Conservation (phyloP, 2,329 filamentous ascomycete genomes). For the Cladosporium sp. region DNA sequence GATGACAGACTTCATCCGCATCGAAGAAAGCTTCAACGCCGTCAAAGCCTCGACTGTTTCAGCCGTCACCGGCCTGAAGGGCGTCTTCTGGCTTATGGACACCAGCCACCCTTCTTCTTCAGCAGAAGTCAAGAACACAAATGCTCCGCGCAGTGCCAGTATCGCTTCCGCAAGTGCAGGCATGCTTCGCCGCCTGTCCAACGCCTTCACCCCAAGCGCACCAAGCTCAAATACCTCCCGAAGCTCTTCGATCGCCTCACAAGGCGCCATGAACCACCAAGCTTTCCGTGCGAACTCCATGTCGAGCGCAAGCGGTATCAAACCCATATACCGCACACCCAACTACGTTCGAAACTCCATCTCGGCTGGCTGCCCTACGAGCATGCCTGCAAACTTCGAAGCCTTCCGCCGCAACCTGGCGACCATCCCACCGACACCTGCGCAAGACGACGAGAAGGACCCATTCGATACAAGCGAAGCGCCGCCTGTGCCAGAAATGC, state of each 20-base stretch:
- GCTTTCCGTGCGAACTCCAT: background rate
- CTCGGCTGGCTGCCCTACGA: conserved; percentile 36
- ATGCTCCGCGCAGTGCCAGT: conserved; percentile 21
- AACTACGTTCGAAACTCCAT: conserved; percentile 36
- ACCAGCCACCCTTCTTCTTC: conserved; percentile 14
- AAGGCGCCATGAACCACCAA: background rate
- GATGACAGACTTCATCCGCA: conserved; percentile 43
- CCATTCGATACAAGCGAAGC: conserved; percentile 34
- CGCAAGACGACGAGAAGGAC: conserved; percentile 30
- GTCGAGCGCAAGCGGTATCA: background rate
- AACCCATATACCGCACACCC: conserved; percentile 27
- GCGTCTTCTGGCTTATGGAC: conserved; percentile 45
- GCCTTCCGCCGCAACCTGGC: conserved; percentile 30
- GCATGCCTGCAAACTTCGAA: conserved; percentile 29
- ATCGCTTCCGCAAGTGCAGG: conserved; percentile 25
- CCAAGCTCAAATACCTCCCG: conserved; percentile 13
- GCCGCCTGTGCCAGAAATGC: conserved; percentile 21
- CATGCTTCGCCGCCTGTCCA: conserved; percentile 32
- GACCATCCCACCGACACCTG: conserved; percentile 41
- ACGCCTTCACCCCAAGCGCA: conserved; percentile 22
- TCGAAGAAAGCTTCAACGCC: conserved; percentile 41
- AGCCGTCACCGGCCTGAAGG: conserved; percentile 40
- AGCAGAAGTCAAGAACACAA: conserved; percentile 12
- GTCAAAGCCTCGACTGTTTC: conserved; percentile 40
- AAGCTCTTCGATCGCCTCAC: conserved; percentile 22